Base-by-base conservation (phyloP, 148 eudicot species). In the Selenicereus undatus region DNA sequence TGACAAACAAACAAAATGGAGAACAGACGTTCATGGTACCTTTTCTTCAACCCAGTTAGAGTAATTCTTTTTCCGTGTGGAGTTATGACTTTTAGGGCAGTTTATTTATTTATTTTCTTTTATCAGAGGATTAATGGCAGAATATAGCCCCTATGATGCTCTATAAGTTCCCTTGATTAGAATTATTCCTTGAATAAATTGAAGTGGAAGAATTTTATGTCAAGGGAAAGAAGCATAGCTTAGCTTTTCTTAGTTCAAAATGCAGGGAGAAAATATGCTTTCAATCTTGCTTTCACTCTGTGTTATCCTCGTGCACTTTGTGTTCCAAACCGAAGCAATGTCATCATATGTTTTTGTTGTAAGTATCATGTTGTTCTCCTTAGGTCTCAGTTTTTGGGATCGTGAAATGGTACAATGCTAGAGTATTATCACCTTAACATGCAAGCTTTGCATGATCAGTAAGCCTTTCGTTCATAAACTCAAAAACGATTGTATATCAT, bases 341-440 rank as follows among this genome's bases (percentile, higher is more conserved):
- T 4, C 17, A 24, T 4, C 21, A 3, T 73, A 81, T 81, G 36
- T n/a, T 70, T 84, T 73, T 39, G 86, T 72, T 51, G 86, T 84
- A 84, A 81, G 86, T 78, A 48, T 79, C 62, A 27, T 62, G 45
- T 17, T 60, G 65, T 60, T 60, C 50, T 45, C 32, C 32, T 45
- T 45, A 56, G 16, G 5, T 2, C 62, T 17, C 22, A 18, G 43
- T 39, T 5, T 56, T 56, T 20, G 1, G 1, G 62, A 56, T 20
- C 5, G 16, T 56, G 62, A 18, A 56, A 56, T 56, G 62, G 8
- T 56, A 56, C 22, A 56, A 12, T 11, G 14, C 52, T 12, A 11
- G 14, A 12, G 14, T 32, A 32, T 48, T 48, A 48, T 11, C 10
- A 48, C 13, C 14, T 10, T 48, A 48, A 12, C 13, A 48, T 56